phyloP scores from a whole-genome alignment of 345 rosid genomes.

The Camelina laxa region DNA sequence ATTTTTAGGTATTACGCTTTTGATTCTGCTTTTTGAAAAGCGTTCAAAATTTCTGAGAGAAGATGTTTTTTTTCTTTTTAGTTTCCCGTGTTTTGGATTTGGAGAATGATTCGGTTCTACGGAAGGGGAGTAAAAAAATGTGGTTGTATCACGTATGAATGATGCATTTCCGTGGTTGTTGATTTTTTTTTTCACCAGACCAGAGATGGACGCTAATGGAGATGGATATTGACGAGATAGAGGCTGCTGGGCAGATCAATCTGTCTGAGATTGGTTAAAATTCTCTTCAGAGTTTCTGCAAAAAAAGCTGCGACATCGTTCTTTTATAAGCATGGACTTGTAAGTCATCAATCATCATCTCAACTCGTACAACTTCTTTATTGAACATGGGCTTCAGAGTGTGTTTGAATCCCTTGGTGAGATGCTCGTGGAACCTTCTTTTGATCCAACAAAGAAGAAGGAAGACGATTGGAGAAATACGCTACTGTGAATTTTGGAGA shows the following conservation, averaged over 20 bases:
- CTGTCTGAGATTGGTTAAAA: slow-evolving; percentile 56
- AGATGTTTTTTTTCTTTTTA: background rate
- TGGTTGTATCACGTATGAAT: slow-evolving; percentile 18
- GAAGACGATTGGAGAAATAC: slow-evolving; percentile 62
- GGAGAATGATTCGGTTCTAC: background rate
- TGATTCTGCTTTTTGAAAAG: slow-evolving; percentile 31
- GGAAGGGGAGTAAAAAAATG: background rate
- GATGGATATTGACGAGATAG: slow-evolving; percentile 43
- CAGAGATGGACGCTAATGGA: slow-evolving; percentile 31
- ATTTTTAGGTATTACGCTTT: slow-evolving; percentile 8
- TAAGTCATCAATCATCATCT: slow-evolving; percentile 70
- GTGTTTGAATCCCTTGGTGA: slow-evolving; percentile 72
- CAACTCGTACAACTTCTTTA: slow-evolving; percentile 75
- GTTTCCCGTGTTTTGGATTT: background rate
- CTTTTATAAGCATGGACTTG: slow-evolving; percentile 69
- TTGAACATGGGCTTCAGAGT: slow-evolving; percentile 65
- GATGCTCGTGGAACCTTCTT: slow-evolving; percentile 64
- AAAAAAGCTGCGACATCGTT: slow-evolving; percentile 62
- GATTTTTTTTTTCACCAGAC: background rate
- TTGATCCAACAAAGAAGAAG: slow-evolving; percentile 72
- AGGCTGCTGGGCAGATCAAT: slow-evolving; percentile 34
- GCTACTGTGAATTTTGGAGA: slow-evolving; percentile 70
- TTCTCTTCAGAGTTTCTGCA: slow-evolving; percentile 59
- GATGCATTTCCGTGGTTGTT: background rate
- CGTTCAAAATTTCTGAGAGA: background rate